These are phyloP conservation scores for Sclerotinia nivalis DNA, from an alignment of 2,329 filamentous ascomycete genomes.

Conservation along the genomic window DNA sequence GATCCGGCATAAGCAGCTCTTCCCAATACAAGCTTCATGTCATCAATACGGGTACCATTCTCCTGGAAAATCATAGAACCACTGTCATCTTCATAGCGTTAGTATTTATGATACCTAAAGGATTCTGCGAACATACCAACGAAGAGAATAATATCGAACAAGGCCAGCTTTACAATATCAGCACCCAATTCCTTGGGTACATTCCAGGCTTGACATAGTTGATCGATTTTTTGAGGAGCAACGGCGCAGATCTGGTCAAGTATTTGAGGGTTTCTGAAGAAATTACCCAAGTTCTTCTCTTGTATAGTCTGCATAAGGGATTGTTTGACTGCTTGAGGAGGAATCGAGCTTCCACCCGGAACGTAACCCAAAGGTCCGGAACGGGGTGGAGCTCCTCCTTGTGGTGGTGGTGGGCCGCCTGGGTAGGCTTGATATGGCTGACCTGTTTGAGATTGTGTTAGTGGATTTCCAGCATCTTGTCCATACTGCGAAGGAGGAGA, in stretches of 20 bases:
- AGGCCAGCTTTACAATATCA: conserved; percentile 42
- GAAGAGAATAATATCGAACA: conserved; percentile 41
- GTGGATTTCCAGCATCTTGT: conserved; percentile 7
- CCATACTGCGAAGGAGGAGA: conserved; percentile 11
- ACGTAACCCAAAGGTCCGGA: conserved; percentile 22
- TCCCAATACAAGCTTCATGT: conserved; percentile 63
- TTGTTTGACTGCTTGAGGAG: conserved; percentile 21
- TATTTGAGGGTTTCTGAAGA: conserved; percentile 23
- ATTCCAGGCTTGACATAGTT: conserved; percentile 37
- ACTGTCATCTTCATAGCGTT: conserved; percentile 55
- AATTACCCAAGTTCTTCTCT: conserved; percentile 25
- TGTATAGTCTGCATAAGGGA: conserved; percentile 28
- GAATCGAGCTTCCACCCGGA: conserved; percentile 12
- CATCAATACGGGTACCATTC: conserved; percentile 64
- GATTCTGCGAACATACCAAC: conserved; percentile 31
- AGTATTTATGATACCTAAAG: conserved; percentile 7
- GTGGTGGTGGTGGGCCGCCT: conserved; percentile 6
- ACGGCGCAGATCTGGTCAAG: conserved; percentile 23
- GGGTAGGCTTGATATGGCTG: conserved; percentile 24
- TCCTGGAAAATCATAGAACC: conserved; percentile 71
- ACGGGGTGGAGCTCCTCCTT: conserved; percentile 26
- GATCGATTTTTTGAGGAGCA: conserved; percentile 32
- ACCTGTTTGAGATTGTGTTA: conserved; percentile 23
- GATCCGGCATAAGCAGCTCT: conserved; percentile 65
- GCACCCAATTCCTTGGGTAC: conserved; percentile 40